phyloP scores from a whole-genome alignment of 2,329 filamentous ascomycete species.

The Colletotrichum gloeosporioides region DNA sequence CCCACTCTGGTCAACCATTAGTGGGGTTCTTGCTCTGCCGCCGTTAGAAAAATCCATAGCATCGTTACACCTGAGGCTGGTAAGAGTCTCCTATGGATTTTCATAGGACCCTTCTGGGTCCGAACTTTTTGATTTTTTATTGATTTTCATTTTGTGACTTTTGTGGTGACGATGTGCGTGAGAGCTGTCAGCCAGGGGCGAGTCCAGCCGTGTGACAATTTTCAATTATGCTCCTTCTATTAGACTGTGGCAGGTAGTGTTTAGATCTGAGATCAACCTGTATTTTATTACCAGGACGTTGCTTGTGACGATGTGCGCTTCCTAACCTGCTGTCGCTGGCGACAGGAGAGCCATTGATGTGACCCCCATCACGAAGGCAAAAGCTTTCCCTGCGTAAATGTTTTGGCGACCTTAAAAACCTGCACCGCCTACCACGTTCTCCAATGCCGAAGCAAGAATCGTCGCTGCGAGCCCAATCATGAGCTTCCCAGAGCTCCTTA shows the following conservation, averaged over 20 bases:
- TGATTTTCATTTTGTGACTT: fast-evolving
- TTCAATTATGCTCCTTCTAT: not conserved
- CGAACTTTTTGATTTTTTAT: not conserved
- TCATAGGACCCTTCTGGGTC: not conserved
- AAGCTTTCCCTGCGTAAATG: fast-evolving
- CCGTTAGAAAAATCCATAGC: not conserved
- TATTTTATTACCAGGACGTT: fast-evolving
- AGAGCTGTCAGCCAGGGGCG: fast-evolving
- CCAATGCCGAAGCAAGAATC: too few relatives aligned
- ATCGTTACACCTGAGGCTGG: not conserved
- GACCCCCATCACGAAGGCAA: not conserved
- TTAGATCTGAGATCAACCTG: fast-evolving
- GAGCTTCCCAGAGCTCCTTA: not conserved
- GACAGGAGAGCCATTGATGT: fast-evolving
- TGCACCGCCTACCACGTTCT: too few relatives aligned
- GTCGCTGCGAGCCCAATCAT: too few relatives aligned
- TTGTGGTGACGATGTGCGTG: not conserved
- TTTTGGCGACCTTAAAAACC: too few relatives aligned
- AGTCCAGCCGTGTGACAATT: fast-evolving
- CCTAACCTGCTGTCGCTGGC: not conserved
- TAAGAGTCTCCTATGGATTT: not conserved
- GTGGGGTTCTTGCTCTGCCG: not conserved
- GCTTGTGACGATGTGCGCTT: fast-evolving
- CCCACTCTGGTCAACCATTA: not conserved
- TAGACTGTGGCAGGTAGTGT: fast-evolving